Evolutionary conservation across 495 filamentous ascomycete species (phyloP).

Genomic region (Podospora pseudoanserina): DNA sequence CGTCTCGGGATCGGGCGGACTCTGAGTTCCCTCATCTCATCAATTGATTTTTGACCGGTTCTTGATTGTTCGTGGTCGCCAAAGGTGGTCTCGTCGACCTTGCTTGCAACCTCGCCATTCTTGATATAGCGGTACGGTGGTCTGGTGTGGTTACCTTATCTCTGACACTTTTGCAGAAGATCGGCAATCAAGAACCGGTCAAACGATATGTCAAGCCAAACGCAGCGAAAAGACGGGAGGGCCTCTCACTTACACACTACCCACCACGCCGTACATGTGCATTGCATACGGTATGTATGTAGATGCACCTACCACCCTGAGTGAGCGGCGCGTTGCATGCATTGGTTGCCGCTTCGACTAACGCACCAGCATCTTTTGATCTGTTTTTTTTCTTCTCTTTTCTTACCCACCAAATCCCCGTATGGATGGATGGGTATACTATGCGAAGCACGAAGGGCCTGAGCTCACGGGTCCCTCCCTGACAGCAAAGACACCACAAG

Average conservation of each 20-base stretch:
- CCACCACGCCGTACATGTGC: conserved; percentile 28
- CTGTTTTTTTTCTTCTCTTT: not conserved
- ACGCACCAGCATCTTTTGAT: not conserved
- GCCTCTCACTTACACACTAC: conserved; percentile 16
- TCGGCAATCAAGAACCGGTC: conserved; percentile 2
- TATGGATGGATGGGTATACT: not conserved
- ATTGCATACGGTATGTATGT: conserved; percentile 15
- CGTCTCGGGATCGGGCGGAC: not conserved
- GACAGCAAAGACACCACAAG: not conserved
- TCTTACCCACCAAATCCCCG: not conserved
- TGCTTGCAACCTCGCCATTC: not conserved
- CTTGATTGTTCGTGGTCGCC: not conserved
- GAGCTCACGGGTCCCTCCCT: not conserved
- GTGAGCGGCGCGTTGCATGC: conserved; percentile 38
- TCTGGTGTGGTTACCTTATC: not conserved
- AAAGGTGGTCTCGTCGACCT: not conserved
- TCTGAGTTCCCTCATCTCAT: not conserved
- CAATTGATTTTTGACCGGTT: not conserved
- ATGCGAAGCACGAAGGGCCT: not conserved
- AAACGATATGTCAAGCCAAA: not conserved
- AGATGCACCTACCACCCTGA: conserved; percentile 26
- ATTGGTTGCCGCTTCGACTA: conserved; percentile 38
- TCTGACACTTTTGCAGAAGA: conserved; percentile 1
- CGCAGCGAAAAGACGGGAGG: not conserved
- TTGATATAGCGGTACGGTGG: not conserved